These are phyloP conservation scores for Agrocybe chaxingu DNA, from an alignment of 768 basidiomycete genomes.

Conservation along the genomic window DNA sequence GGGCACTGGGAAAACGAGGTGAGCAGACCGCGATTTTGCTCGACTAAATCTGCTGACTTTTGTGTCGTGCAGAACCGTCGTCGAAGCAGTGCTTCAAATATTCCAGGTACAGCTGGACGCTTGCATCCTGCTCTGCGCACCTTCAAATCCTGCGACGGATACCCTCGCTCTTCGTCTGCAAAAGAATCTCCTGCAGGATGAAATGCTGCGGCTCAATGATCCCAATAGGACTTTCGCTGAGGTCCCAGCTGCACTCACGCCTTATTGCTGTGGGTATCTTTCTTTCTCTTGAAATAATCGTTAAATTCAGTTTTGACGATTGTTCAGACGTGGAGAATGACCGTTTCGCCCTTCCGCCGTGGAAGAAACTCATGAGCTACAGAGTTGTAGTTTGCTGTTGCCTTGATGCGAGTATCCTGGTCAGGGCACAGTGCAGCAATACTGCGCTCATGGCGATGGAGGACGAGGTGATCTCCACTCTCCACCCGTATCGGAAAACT, in stretches of 20 bases:
- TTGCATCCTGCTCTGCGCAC: conserved; percentile 47
- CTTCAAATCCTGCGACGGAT: conserved; percentile 50
- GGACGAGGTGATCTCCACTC: conserved; percentile 27
- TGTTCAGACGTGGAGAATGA: conserved; percentile 42
- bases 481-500: conserved; percentile 35
- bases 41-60: neutral
- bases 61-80: conserved; percentile 35
- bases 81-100: conserved; percentile 48
- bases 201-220: conserved; percentile 48
- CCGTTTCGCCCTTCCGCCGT: conserved; percentile 42
- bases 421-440: conserved; percentile 44
- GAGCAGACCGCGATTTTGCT: conserved; percentile 1
- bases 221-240: conserved; percentile 48
- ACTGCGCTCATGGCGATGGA: conserved; percentile 35
- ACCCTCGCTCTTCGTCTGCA: conserved; percentile 41
- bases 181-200: conserved; percentile 32
- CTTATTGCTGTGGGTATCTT: conserved; percentile 41
- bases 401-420: conserved; percentile 42
- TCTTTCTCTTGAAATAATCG: neutral
- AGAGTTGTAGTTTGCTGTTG: conserved; percentile 46
- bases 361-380: conserved; percentile 42
- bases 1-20: conserved; percentile 54
- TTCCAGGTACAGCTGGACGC: conserved; percentile 43
- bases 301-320: neutral
- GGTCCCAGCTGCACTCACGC: conserved; percentile 40